Evolutionary conservation across 1,284 basidiomycete species (phyloP), one percentile per base, ranked within the genome.

Genomic region (Schizophyllum amplum): DNA sequence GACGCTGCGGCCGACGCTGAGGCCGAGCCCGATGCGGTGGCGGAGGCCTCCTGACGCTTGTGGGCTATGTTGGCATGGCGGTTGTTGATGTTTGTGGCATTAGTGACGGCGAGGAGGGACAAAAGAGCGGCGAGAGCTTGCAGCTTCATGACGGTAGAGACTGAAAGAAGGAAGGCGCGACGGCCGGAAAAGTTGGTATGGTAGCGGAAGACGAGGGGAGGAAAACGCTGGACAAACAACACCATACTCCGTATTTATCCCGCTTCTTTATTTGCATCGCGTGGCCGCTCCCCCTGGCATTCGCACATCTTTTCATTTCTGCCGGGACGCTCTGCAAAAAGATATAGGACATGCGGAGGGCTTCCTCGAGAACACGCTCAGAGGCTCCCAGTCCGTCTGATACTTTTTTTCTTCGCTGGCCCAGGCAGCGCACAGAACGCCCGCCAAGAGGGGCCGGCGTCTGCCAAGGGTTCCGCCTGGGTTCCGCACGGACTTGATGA

Each of bases 71-170:
- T 53, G 52, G 57, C 56, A 63, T 69, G 67, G 59, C 33, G 33
- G 11, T 42, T 42, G 33, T 65, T 64, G 47, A 61, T 51, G 54
- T 67, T 67, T 61, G 70, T 63, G 24, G 75, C 78, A 61, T 71
- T 66, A 57, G 67, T 68, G 42, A 62, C 64, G 56, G 65, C 68
- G 60, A 75, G 59, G 60, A 77, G 59, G 57, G 73, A 63, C 42
- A 79, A 72, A 68, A 81, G 69, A 72, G 72, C 65, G 67, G 75
- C 66, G 54, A 80, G 60, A 63, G 70, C 65, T 64, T 69, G 66
- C 58, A 73, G 62, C 66, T 72, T 77, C 78, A 82, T 82, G 60
- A 59, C 17, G 33, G 33, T 42, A 42, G 33, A 9, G n/a, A n/a
- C n/a, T n/a, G 60, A 55, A 64, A 50, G 59, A 61, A 33, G 54